Conservation (phyloP, 2,329 filamentous ascomycete genomes). For the Aureobasidium sp. region DNA sequence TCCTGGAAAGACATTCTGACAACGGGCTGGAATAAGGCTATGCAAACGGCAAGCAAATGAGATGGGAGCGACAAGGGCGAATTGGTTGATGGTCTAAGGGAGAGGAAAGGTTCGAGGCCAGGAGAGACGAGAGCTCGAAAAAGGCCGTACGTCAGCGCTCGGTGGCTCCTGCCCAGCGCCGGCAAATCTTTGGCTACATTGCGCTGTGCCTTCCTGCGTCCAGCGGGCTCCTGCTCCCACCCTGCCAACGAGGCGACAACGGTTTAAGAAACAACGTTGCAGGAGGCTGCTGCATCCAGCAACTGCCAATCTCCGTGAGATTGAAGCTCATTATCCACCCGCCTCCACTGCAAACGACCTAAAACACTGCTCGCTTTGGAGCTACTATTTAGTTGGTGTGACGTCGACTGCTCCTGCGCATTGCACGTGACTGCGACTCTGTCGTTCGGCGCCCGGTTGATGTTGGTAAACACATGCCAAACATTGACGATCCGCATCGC, state of each 20-base stretch:
- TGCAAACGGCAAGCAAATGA: slow-evolving; percentile 13
- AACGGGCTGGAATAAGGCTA: neutral
- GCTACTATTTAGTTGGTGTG: neutral
- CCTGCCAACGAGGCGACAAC: slow-evolving; percentile 3
- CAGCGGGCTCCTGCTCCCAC: neutral
- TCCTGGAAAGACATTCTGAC: slow-evolving; percentile 63
- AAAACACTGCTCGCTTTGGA: neutral
- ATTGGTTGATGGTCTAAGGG: neutral
- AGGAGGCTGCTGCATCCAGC: neutral
- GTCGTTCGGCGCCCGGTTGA: neutral
- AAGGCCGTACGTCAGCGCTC: neutral
- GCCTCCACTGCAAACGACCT: neutral
- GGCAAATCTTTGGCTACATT: neutral
- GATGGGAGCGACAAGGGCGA: neutral
- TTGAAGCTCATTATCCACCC: neutral
- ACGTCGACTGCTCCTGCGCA: neutral
- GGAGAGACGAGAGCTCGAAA: neutral
- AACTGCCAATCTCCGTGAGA: slow-evolving; percentile 9
- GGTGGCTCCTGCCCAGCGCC: neutral
- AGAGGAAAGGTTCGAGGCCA: slow-evolving; percentile 1
- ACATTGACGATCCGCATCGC: neutral
- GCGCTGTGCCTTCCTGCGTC: neutral
- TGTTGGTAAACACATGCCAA: neutral
- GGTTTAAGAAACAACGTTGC: slow-evolving; percentile 1
- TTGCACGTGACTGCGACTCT: neutral